Evolutionary conservation across 169 alveolate genomes (phyloP).

Genomic region (Theileria orientalis): DNA sequence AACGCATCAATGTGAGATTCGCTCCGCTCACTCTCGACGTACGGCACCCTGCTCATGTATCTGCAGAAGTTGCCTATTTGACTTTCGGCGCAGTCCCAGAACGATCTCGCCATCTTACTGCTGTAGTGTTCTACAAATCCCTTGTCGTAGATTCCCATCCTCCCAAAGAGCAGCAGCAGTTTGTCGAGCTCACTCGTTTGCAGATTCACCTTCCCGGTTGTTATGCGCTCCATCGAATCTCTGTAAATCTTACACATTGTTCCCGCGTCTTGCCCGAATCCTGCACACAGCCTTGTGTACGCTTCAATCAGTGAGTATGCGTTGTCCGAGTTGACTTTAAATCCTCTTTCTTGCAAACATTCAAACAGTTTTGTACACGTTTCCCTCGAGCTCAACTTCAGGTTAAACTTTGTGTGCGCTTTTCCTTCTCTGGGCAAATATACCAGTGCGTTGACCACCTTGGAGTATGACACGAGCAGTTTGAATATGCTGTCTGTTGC

Average conservation of each 20-base stretch:
- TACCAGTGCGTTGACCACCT: constrained; percentile 16
- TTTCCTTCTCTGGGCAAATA: not conserved
- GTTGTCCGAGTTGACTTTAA: constrained; percentile 11
- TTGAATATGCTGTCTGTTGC: constrained; percentile 11
- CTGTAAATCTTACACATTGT: constrained; percentile 37
- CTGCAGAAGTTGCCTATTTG: constrained; percentile 58
- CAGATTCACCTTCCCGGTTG: constrained; percentile 21
- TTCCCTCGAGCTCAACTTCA: constrained; percentile 23
- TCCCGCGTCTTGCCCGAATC: constrained; percentile 34
- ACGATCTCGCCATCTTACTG: constrained; percentile 15
- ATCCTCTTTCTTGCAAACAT: constrained; percentile 18
- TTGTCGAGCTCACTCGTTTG: constrained; percentile 32
- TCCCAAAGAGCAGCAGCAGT: constrained; percentile 22
- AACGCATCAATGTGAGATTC: not conserved
- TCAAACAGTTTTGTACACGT: constrained; percentile 31
- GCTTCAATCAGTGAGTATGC: constrained; percentile 16
- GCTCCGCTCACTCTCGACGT: constrained; percentile 6
- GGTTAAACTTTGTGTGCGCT: not conserved
- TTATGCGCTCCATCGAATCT: constrained; percentile 5
- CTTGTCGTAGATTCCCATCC: constrained; percentile 48
- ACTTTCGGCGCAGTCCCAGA: constrained; percentile 36
- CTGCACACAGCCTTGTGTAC: constrained; percentile 51
- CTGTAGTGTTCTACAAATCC: constrained; percentile 24
- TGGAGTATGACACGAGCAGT: constrained; percentile 20
- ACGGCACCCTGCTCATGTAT: constrained; percentile 28